Evolutionary conservation across 1,284 basidiomycete species (phyloP), one percentile per base, ranked within the genome.

Genomic region (Sporisorium iseilematis-ciliati): DNA sequence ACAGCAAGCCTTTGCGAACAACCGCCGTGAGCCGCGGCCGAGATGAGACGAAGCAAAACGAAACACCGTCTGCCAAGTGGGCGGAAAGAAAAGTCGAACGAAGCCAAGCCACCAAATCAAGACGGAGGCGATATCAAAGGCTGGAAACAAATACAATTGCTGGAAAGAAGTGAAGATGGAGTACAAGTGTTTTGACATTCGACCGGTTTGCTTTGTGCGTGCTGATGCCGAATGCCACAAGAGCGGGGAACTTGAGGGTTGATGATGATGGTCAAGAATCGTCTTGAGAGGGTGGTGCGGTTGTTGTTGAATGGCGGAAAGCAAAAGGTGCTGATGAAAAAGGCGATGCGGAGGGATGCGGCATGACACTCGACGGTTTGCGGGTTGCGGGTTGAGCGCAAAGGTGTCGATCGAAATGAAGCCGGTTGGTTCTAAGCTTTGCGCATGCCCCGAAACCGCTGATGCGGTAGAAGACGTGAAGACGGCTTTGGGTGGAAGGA

Each of bases 71-170:
- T 33, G 33, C 11, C 7, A 33, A 33, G 33, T 33, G 33, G 33
- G 29, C 29, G 11, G 2, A 33, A 33, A 33, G 6, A 16, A 20
- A 42, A 42, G 16, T n/a, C n/a, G 16, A 42, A n/a, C 16, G n/a
- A 12, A 46, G 18, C 45, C 23, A 16, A 25, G 25, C 2, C 7
- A 3, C 23, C 11, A 26, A 42, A 18, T 18, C 45, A 18, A 23
- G n/a, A 16, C 12, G 18, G 20, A 41, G 25, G 20, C 29, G 29
- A 5, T 29, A 29, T 29, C n/a, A 25, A 57, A n/a, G n/a, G n/a
- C n/a, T n/a, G n/a, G 42, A 65, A 57, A 66, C 65, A 66, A 66
- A 66, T 66, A 66, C 65, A 66, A 57, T 66, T 35, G 25, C 8
- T 12, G n/a, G 16, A 7, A 23, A 21, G 2, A 5, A 41, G 33